Base-by-base conservation (phyloP, 352 stramenopile genomes). In the Globisporangium echinulatum region DNA sequence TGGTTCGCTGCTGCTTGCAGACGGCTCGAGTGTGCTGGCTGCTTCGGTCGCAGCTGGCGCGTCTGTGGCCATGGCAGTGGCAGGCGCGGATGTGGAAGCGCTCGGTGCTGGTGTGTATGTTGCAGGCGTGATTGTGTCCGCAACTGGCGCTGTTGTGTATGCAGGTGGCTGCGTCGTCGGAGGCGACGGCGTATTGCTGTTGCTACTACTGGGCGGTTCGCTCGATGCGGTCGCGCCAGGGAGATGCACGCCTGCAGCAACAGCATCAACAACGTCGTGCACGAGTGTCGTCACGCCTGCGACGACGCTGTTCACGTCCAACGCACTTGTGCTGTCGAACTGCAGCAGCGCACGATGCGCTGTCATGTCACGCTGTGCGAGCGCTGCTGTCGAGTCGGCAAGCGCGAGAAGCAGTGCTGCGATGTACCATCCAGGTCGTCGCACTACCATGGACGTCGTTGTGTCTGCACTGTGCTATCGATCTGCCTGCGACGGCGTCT, bases 351-450 rank as follows among this genome's bases (percentile, higher is more conserved):
- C 38, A 3, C 59, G 52, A 14, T 59, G 59, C 17, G 7, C 17
- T 42, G 52, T 38, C 25, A 42, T 0, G 11, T 17, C 43, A 0
- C 1, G 10, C 43, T 48, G 43, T 5, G 43, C 43, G 43, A 48
- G 43, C 11, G n/a, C 43, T 33, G 25, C 25, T 33, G 25, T 62
- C 46, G 9, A 55, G 11, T 37, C 19, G 57, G 57, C 49, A 36
- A 62, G 49, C 49, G 57, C 51, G 48, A 62, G 47, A 43, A 62
- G 57, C 51, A 62, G 40, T 49, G 49, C 57, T 44, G 57, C 49
- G 57, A 62, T 42, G 38, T 49, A 62, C 48, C 49, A 50, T 56
- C 52, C 39, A 19, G 57, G 42, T 37, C 57, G 39, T 46, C 57
- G 57, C 25, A 15, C 11, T 4, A 62, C 49, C 57, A 62, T 62